A percentile compares a stretch with the other conserved stretches of the same genome.
Conservation (phyloP, 129 eudicot species). For the Saposhnikovia divaricata region DNA sequence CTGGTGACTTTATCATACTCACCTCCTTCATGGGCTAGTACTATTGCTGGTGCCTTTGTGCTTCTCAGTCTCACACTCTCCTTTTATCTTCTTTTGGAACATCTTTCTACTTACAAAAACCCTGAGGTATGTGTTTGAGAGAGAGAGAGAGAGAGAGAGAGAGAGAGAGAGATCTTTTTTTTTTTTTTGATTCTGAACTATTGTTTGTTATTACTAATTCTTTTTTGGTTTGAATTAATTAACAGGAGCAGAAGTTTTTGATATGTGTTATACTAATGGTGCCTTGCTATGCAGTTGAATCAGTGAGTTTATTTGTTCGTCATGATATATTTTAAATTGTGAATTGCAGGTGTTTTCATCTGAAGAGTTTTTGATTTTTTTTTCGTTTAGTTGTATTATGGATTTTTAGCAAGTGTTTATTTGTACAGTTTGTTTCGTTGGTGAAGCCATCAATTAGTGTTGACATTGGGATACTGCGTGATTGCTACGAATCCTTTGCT, state of each 20-base stretch:
- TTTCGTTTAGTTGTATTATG: background rate
- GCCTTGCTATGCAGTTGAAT: conserved; percentile 89
- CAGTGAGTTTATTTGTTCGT: conserved; percentile 48
- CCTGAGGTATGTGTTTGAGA: conserved; percentile 56
- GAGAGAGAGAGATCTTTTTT: no score
- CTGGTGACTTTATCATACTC: conserved; percentile 30
- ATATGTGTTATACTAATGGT: conserved; percentile 90
- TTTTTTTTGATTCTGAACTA: background rate
- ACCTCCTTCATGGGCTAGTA: conserved; percentile 67
- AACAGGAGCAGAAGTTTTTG: conserved; percentile 94
- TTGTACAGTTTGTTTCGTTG: conserved; percentile 76
- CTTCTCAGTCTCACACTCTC: conserved; percentile 67
- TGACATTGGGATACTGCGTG: conserved; percentile 77
- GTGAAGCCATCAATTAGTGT: conserved; percentile 81
- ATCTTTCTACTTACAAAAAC: conserved; percentile 82
- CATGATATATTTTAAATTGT: background rate
- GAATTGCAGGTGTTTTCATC: background rate
- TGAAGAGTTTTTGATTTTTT: background rate
- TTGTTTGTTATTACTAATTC: background rate
- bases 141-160: no score
- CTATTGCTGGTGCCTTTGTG: conserved; percentile 61
- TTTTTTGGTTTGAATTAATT: background rate
- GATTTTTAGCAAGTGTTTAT: conserved; percentile 1
- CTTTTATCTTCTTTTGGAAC: conserved; percentile 74
- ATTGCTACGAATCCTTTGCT: conserved; percentile 97